Conservation (phyloP, 1,139 yeast genomes). For the Debaryomyces singareniensis region DNA sequence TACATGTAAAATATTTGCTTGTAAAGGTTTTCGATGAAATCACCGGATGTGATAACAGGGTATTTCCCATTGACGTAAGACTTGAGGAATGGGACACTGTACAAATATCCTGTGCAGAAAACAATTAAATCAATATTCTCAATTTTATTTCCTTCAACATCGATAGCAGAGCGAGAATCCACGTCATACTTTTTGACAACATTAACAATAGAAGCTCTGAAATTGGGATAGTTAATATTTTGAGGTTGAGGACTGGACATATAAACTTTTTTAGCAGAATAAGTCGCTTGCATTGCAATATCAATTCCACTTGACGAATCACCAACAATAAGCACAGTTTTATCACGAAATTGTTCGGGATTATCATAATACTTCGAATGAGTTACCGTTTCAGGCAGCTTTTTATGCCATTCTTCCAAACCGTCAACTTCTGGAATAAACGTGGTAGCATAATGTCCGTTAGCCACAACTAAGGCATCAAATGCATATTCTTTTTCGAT, state of each 20-base stretch:
- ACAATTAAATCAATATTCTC: constrained; percentile 30
- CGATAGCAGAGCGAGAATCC: constrained; percentile 17
- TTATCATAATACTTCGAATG: constrained; percentile 41
- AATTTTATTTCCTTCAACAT: constrained; percentile 20
- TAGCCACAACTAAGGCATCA: constrained; percentile 42
- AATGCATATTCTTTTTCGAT: constrained; percentile 21
- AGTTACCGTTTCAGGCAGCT: constrained; percentile 23
- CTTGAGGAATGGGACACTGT: constrained; percentile 36
- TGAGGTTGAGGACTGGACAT: constrained; percentile 16
- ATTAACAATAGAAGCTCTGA: constrained; percentile 15
- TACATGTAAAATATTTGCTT: constrained; percentile 38
- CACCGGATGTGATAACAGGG: constrained; percentile 26
- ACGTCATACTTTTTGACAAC: constrained; percentile 24
- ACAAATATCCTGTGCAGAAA: constrained; percentile 46
- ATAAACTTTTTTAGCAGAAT: constrained; percentile 31
- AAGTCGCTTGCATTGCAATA: constrained; percentile 37
- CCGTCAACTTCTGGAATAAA: constrained; percentile 40
- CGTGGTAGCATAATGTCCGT: constrained; percentile 44
- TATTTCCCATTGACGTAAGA: constrained; percentile 16
- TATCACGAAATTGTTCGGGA: constrained; percentile 21
- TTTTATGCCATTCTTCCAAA: constrained; percentile 28
- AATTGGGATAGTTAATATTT: constrained; percentile 4
- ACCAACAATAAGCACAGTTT: constrained; percentile 43
- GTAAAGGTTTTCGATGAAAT: constrained; percentile 27
- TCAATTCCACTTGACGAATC: constrained; percentile 44